phyloP scores from a whole-genome alignment of 345 rosid genomes.

The Eucalyptus camaldulensis region DNA sequence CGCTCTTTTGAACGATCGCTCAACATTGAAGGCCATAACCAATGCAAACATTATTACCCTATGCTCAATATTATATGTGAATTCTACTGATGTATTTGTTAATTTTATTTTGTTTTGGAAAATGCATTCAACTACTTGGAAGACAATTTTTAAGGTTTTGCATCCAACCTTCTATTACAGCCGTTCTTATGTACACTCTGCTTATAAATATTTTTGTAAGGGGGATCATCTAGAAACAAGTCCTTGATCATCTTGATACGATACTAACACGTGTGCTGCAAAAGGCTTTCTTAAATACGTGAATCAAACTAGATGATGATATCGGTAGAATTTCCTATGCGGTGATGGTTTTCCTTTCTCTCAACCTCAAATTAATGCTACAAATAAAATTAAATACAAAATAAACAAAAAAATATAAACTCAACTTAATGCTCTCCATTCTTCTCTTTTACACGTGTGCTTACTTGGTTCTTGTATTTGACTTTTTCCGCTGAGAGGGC shows the following conservation, averaged over 20 bases:
- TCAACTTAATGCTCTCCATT: neutral
- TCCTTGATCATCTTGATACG: neutral
- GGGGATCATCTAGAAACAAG: neutral
- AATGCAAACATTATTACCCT: neutral
- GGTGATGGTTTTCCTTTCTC: neutral
- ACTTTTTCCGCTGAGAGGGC: neutral
- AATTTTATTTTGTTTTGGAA: neutral
- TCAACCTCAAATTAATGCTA: neutral
- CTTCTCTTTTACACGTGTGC: neutral
- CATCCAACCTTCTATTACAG: neutral
- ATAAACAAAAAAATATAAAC: neutral
- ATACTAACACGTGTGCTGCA: neutral
- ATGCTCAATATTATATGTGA: neutral
- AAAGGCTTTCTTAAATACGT: neutral
- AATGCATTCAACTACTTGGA: neutral
- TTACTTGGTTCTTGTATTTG: neutral
- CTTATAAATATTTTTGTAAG: neutral
- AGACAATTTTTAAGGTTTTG: neutral
- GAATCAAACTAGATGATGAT: neutral
- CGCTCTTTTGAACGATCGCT: neutral
- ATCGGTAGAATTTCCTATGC: neutral
- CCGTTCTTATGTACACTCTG: neutral
- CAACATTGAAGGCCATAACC: neutral
- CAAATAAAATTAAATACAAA: neutral
- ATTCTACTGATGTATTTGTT: neutral